These are phyloP conservation scores for Neurospora sp. DNA, from an alignment of 495 filamentous ascomycete genomes.

Conservation along the genomic window DNA sequence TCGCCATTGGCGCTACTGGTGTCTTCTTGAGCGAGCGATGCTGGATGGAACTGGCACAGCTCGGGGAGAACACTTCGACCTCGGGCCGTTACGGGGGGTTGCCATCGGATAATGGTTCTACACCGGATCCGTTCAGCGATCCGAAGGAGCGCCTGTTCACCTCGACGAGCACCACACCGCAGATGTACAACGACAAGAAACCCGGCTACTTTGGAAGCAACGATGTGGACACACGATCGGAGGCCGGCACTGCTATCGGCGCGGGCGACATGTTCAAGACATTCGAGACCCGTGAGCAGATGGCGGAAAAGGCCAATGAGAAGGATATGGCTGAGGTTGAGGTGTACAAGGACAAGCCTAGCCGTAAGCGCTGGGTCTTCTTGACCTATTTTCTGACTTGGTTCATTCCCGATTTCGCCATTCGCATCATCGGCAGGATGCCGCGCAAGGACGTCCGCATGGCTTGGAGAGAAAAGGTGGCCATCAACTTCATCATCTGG, in stretches of 20 bases:
- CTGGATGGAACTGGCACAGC: conserved; percentile 80
- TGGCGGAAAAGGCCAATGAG: conserved; percentile 92
- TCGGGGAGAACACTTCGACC: conserved; percentile 50
- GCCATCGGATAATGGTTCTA: conserved; percentile 32
- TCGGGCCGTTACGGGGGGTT: conserved; percentile 41
- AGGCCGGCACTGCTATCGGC: conserved; percentile 83
- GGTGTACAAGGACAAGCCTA: conserved; percentile 62
- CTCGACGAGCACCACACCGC: conserved; percentile 46
- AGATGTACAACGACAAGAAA: conserved; percentile 64
- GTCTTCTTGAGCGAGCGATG: conserved; percentile 92
- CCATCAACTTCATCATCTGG: conserved; percentile 98
- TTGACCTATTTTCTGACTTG: conserved; percentile 81
- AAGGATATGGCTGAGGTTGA: conserved; percentile 87
- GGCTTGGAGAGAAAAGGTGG: conserved; percentile 95
- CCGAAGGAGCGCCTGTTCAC: conserved; percentile 62
- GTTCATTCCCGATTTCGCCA: conserved; percentile 75
- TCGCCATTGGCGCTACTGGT: conserved; percentile 80
- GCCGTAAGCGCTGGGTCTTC: conserved; percentile 84
- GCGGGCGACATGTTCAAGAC: conserved; percentile 97
- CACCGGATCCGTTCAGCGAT: conserved; percentile 42
- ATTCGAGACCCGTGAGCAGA: conserved; percentile 82
- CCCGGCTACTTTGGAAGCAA: conserved; percentile 74
- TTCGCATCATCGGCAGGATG: conserved; percentile 73
- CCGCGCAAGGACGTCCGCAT: conserved; percentile 84
- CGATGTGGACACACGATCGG: conserved; percentile 77